Evolutionary conservation across 2,329 filamentous ascomycete genomes (phyloP), one percentile per base, ranked within the genome.

Genomic region (Arthrobotrys conoides): DNA sequence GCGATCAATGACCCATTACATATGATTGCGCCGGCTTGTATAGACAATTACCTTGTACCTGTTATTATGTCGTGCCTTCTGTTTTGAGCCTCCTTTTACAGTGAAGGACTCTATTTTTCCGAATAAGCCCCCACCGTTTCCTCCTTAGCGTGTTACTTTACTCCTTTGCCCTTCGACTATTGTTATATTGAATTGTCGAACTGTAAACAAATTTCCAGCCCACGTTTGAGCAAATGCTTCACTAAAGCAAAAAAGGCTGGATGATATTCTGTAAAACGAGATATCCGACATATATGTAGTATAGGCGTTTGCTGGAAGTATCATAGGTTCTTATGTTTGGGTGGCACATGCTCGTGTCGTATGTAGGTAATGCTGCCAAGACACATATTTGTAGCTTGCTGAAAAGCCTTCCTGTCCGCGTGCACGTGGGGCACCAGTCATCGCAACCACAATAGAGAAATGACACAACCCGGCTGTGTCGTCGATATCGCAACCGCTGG

Each of bases 391-490:
- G n/a, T 24, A 30, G 9, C 5, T 10, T 0, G 1, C 36, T n/a
- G 36, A 61, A 61, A 61, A 61, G 57, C 57, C 57, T 61, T 61
- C 57, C n/a, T n/a, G n/a, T 41, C 33, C 38, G 1, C 14, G 20
- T 8, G n/a, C 18, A 20, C 57, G 57, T 44, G 57, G 57, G 57
- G 18, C 36, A 30, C 27, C 27, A 30, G 8, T 44, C 57, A 61
- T 61, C 36, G 18, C 36, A 61, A 27, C 27, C 20, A n/a, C 33
- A 61, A 24, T 18, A 22, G 6, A 61, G 55, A 64, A 64, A 65
- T 65, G 61, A 49, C 61, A 65, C 61, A 61, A 44, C 30, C 30
- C 2, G 6, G 18, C n/a, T 27, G 27, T 48, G 59, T 64, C 38
- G 18, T 48, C 18, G 24, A 36, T 49, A 49, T 12, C 33, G 1